These are phyloP conservation scores for Citrullus mucosospermus DNA, from an alignment of 306 rosid species.

Conservation along the genomic window DNA sequence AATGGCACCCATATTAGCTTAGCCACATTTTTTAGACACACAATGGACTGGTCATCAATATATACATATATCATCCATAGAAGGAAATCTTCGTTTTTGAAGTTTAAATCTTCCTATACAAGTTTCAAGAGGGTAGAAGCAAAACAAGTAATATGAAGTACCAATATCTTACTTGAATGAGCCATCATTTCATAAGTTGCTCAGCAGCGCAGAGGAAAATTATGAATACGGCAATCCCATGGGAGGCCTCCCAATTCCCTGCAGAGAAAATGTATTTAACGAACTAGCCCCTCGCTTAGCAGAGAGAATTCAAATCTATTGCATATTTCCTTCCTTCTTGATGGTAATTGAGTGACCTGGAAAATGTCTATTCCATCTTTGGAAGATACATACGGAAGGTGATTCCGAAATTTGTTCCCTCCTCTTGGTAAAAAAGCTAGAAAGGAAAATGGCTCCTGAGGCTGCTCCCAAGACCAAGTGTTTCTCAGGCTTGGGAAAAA, in stretches of 20 bases:
- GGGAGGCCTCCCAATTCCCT: neutral
- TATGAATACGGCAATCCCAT: conserved; percentile 23
- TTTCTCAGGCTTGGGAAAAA: too few relatives aligned
- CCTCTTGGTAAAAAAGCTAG: too few relatives aligned
- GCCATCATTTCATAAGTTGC: conserved; percentile 13
- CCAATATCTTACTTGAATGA: neutral
- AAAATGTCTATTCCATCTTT: too few relatives aligned
- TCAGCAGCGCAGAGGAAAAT: conserved; percentile 13
- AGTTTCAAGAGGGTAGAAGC: neutral
- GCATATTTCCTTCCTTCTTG: too few relatives aligned
- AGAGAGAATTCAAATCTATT: too few relatives aligned
- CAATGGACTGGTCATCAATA: neutral
- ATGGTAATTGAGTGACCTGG: too few relatives aligned
- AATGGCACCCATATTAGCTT: neutral
- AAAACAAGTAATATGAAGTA: neutral
- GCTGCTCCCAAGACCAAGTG: too few relatives aligned
- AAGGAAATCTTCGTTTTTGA: neutral
- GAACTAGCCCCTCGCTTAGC: neutral
- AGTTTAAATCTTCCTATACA: neutral
- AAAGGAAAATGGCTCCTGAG: too few relatives aligned
- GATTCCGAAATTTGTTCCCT: too few relatives aligned
- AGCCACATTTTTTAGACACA: neutral
- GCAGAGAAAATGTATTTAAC: neutral
- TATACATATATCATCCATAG: neutral
- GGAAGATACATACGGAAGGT: too few relatives aligned